These are phyloP conservation scores for Pichia eremophila DNA, from an alignment of 805 yeast genomes.

Conservation along the genomic window DNA sequence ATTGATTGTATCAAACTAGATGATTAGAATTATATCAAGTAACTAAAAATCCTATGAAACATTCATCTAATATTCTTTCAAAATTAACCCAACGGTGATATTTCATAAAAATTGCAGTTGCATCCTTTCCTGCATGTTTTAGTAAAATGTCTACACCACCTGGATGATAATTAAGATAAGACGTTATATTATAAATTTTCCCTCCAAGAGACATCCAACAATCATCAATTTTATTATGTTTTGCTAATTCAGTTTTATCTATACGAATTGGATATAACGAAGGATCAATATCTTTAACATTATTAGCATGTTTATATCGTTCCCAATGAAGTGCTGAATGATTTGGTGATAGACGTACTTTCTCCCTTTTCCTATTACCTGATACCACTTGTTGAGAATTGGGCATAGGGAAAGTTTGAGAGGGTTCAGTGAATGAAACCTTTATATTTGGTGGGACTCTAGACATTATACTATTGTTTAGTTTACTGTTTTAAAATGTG, in stretches of 20 bases:
- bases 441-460: neutral
- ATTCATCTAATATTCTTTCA: slow-evolving; percentile 70
- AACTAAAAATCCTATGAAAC: slow-evolving; percentile 57
- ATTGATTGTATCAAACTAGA: too few species aligned
- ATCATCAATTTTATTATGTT: slow-evolving; percentile 53
- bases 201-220: slow-evolving; percentile 81
- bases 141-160: slow-evolving; percentile 79
- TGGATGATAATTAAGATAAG: slow-evolving; percentile 80
- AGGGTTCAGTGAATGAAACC: neutral
- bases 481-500: neutral
- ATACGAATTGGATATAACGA: slow-evolving; percentile 44
- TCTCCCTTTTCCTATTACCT: slow-evolving; percentile 26
- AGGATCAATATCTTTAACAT: slow-evolving; percentile 45
- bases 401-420: slow-evolving; percentile 9
- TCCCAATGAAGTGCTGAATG: slow-evolving; percentile 90
- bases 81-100: slow-evolving; percentile 70
- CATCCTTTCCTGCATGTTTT: slow-evolving; percentile 78
- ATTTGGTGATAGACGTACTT: slow-evolving; percentile 65
- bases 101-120: slow-evolving; percentile 64
- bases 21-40: neutral
- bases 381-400: slow-evolving; percentile 14
- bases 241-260: slow-evolving; percentile 38
- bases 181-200: slow-evolving; percentile 78
- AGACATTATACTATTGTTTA: neutral
- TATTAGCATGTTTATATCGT: slow-evolving; percentile 36